Evolutionary conservation across 352 stramenopile species (phyloP), one percentile per base, ranked within the genome.

Genomic region (Phytophthora vignae): DNA sequence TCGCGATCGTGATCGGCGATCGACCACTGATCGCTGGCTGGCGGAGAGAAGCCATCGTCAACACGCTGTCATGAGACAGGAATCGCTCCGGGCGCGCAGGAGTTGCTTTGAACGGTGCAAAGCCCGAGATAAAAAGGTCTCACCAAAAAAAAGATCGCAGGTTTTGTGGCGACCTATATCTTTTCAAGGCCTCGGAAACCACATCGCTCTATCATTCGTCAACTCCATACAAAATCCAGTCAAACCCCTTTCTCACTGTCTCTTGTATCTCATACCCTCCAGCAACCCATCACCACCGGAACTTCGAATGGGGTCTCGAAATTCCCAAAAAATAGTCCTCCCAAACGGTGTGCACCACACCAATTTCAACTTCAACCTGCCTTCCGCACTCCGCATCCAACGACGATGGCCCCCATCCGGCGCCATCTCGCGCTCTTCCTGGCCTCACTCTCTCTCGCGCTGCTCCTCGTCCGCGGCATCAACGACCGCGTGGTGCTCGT

Each of bases 401-500:
- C 36, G 15, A 25, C 6, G 19, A 73, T 69, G 69, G 21, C 8
- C n/a, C 22, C 11, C 25, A n/a, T 55, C 44, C 56, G 63, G n/a
- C 25, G 54, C 19, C 58, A 64, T 58, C 68, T 74, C 49, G 54
- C 40, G 59, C 63, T 76, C 48, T 42, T 76, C 40, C 29, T 74
- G 29, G 10, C 38, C 38, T 44, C 38, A 44, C 38, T 60, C 55
- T 38, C 40, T 42, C 48, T 78, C 36, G 17, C 60, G 25, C 49
- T 79, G 17, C 12, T 4, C 33, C 50, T 27, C 21, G 40, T 14
- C 8, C 14, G 11, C 48, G 63, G 22, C 0, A 19, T 60, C 10
- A 7, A 27, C 19, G 19, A 42, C 38, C 54, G 29, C 19, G 64
- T 79, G 2, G 55, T 86, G 40, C 76, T 90, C 49, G 82, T 90